Percentiles rank a stretch among this genome's conserved stretches.
phyloP scores from a whole-genome alignment of 345 rosid genomes.

The Gossypium herbaceum region DNA sequence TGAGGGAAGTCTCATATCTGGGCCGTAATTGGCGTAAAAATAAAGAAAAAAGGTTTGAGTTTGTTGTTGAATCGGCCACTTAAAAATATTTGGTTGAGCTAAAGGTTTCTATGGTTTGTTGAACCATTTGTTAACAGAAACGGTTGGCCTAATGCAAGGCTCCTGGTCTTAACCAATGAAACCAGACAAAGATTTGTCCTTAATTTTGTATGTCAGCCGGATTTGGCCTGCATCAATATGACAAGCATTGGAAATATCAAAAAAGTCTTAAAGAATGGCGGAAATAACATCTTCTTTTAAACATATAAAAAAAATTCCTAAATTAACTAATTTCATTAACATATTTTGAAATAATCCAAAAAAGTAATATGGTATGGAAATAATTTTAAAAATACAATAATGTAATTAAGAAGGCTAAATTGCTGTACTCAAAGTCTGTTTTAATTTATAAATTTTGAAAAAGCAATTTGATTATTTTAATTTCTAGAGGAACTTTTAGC shows the following conservation, averaged over 20 bases:
- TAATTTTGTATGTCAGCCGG: background rate
- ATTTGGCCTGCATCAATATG: slow-evolving; percentile 16
- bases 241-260: background rate
- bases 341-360: no score
- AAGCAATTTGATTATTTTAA: no score
- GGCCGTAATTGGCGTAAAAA: background rate
- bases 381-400: no score
- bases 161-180: background rate
- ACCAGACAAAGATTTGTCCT: background rate
- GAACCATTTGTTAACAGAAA: slow-evolving; percentile 15
- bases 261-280: no score
- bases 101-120: slow-evolving; percentile 7
- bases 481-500: no score
- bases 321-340: no score
- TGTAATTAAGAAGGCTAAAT: no score
- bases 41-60: background rate
- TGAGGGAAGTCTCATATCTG: background rate
- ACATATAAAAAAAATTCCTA: no score
- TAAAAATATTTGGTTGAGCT: background rate
- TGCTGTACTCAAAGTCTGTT: no score
- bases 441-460: no score
- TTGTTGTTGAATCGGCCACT: slow-evolving; percentile 11
- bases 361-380: no score
- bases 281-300: no score
- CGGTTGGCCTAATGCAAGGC: slow-evolving; percentile 14